phyloP scores from a whole-genome alignment of 306 rosid genomes.

The cucumber (Cucumis sativus) region DNA sequence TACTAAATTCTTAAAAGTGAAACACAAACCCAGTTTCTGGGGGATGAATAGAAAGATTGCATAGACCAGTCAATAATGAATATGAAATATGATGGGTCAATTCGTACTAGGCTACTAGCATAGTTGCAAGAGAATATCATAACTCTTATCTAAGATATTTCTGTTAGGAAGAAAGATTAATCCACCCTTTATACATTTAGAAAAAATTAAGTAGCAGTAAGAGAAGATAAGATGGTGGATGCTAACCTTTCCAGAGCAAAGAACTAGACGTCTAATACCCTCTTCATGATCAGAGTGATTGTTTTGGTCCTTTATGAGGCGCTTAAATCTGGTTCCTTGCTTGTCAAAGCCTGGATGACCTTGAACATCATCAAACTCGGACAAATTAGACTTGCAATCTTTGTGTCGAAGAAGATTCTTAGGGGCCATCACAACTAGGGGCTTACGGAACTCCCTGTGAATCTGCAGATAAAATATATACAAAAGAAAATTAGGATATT shows the following conservation, averaged over 20 bases:
- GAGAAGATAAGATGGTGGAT: not conserved
- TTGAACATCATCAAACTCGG: conserved; percentile 95
- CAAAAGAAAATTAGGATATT: not conserved
- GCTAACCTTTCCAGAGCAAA: conserved; percentile 88
- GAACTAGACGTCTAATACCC: conserved; percentile 83
- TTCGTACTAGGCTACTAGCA: not conserved
- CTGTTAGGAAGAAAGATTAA: not conserved
- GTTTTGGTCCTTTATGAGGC: conserved; percentile 85
- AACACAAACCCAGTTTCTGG: not conserved
- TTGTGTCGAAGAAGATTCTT: conserved; percentile 87
- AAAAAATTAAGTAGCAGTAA: not conserved
- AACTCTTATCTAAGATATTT: not conserved
- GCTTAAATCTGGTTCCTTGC: conserved; percentile 97
- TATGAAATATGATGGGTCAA: not conserved
- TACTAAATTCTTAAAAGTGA: not conserved
- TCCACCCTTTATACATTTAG: not conserved
- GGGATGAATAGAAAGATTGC: not conserved
- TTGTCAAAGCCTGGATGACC: conserved; percentile 99
- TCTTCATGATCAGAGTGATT: conserved; percentile 57
- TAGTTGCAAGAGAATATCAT: not conserved
- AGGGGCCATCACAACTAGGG: conserved; percentile 92
- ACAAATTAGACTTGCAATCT: conserved; percentile 81
- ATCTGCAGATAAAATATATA: conserved; percentile 23
- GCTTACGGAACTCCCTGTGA: conserved; percentile 89
- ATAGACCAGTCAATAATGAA: not conserved